Percentiles rank a stretch among this genome's conserved stretches.
Evolutionary conservation across 495 filamentous ascomycete genomes (phyloP).

Genomic region (Penicillium nucicola): DNA sequence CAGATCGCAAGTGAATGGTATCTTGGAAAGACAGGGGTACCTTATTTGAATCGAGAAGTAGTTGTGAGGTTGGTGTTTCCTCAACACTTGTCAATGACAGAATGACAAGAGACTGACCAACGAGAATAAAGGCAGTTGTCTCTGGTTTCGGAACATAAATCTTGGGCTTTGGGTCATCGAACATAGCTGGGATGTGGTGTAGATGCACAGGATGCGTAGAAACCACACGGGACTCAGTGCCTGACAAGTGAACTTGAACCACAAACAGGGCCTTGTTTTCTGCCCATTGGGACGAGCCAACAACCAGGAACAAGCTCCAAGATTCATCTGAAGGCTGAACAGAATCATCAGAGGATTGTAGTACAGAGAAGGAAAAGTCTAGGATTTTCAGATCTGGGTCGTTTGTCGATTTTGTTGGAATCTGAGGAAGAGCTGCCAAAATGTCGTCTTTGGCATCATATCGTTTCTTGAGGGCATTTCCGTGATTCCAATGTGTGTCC

Average conservation of each 20-base stretch:
- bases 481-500: conserved; percentile 82
- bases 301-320: conserved; percentile 32
- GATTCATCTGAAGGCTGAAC: conserved; percentile 20
- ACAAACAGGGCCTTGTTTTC: conserved; percentile 26
- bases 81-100: conserved; percentile 61
- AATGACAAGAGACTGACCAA: conserved; percentile 71
- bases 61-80: conserved; percentile 65
- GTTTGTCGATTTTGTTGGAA: conserved; percentile 22
- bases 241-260: conserved; percentile 26
- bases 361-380: conserved; percentile 32
- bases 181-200: conserved; percentile 16
- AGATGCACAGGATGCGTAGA: conserved; percentile 29
- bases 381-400: conserved; percentile 32
- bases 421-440: conserved; percentile 14
- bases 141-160: conserved; percentile 75
- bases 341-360: conserved; percentile 13
- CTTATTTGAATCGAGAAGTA: conserved; percentile 57
- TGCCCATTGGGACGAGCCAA: conserved; percentile 19
- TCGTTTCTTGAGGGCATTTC: conserved; percentile 51
- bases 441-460: conserved; percentile 47
- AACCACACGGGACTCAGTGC: conserved; percentile 22
- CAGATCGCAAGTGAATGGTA: conserved; percentile 72
- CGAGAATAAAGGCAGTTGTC: conserved; percentile 78
- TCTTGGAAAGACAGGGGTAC: conserved; percentile 72
- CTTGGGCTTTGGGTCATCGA: conserved; percentile 53